These are phyloP conservation scores for Talaromyces nanjingensis DNA, from an alignment of 495 filamentous ascomycete genomes.

Conservation along the genomic window DNA sequence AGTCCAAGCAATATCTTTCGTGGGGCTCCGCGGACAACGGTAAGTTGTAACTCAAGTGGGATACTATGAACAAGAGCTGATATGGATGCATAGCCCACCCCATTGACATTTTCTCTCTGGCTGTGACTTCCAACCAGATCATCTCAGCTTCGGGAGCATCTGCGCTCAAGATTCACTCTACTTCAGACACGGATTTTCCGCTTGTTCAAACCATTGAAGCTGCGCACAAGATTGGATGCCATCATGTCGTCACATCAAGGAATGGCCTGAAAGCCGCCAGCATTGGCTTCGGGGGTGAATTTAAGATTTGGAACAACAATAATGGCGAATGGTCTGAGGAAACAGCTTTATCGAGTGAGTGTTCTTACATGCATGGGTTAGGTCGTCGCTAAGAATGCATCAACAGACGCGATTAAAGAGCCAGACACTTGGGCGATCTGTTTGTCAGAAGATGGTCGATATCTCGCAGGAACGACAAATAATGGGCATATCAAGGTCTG, in stretches of 20 bases:
- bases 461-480: slow-evolving; percentile 72
- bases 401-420: slow-evolving; percentile 27
- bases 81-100: slow-evolving; percentile 58
- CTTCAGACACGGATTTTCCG: slow-evolving; percentile 59
- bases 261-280: slow-evolving; percentile 67
- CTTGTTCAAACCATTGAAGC: slow-evolving; percentile 66
- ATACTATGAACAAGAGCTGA: slow-evolving; percentile 5
- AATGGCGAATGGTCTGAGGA: slow-evolving; percentile 49
- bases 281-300: slow-evolving; percentile 80
- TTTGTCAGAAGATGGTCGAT: slow-evolving; percentile 72
- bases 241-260: slow-evolving; percentile 69
- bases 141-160: slow-evolving; percentile 81
- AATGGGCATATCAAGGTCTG: slow-evolving; percentile 85
- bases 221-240: slow-evolving; percentile 80
- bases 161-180: slow-evolving; percentile 68
- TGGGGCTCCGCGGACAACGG: slow-evolving; percentile 84
- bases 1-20: slow-evolving; percentile 98
- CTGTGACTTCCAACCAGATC: slow-evolving; percentile 67
- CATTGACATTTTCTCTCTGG: slow-evolving; percentile 84
- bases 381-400: neutral
- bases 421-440: slow-evolving; percentile 78
- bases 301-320: slow-evolving; percentile 66
- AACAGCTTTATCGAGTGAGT: slow-evolving; percentile 36
- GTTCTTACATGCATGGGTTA: neutral
- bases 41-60: slow-evolving; percentile 19